Base-by-base conservation (phyloP, 495 filamentous ascomycete genomes). In the Wilcoxina mikolae region DNA sequence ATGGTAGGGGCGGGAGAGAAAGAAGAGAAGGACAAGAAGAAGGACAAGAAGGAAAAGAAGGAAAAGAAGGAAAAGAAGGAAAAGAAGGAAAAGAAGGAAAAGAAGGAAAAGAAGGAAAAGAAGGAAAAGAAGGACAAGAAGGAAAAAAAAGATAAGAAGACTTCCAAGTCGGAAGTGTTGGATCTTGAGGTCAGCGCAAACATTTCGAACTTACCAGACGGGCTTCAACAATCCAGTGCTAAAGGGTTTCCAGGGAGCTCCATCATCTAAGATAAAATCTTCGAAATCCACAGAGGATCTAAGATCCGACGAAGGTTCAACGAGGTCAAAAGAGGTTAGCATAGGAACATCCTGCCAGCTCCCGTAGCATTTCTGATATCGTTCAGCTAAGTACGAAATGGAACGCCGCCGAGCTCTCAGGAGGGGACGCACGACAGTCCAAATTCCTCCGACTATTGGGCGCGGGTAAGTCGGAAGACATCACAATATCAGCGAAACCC, bases 371-470 rank as follows among this genome's bases (percentile, higher is more conserved):
- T n/a, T 27, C 15, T 39, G 47, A 24, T 20, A 18, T n/a, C 26
- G 38, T 38, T 18, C n/a, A n/a, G n/a, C n/a, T n/a, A n/a, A 35
- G 50, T 59, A 7, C 70, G 56, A 67, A 72, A 55, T 79, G 76
- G 76, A 76, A 77, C 38, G 72, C 74, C 15, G 59, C 71, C 27
- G 72, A 65, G 15, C 69, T 81, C 44, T 67, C 65, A 7, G 78
- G 78, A 11, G 75, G 71, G 23, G 58, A 64, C 3, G 67, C 64
- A 15, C 71, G 78, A 15, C 73, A 78, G 55, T 62, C 67, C 45
- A 82, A 81, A 62, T 80, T 79, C 53, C 63, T 79, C 51, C 65
- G 73, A 25, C 71, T 82, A 4, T 68, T 82, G 0, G 77, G 78
- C 1, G 76, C 67, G 1, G 72, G 72, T 10, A 54, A 54, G 49